Evolutionary conservation across 1,139 yeast species (phyloP).

Genomic region (Saccharomycopsis crataegensis): DNA sequence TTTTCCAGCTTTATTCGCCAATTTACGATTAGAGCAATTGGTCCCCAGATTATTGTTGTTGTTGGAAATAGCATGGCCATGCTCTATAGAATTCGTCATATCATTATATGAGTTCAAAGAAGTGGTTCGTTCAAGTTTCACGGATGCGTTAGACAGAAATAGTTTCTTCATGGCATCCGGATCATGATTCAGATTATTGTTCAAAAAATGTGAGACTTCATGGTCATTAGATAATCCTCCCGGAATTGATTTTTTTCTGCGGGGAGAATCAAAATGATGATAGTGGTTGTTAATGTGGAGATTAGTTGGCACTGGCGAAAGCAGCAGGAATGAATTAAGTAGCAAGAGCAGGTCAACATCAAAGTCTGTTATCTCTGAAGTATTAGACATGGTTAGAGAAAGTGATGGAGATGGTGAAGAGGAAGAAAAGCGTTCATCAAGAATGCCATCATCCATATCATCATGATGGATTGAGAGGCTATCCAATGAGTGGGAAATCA

Average conservation of each 20-base stretch:
- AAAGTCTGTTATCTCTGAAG: constrained; percentile 16
- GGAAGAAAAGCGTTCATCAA: constrained; percentile 6
- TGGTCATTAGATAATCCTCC: neutral
- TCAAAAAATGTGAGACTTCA: constrained; percentile 3
- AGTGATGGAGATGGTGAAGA: constrained; percentile 17
- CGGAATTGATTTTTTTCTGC: no score
- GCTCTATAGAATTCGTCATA: neutral
- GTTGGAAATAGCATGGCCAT: neutral
- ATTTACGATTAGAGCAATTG: no score
- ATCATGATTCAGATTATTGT: constrained; percentile 6
- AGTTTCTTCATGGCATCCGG: constrained; percentile 9
- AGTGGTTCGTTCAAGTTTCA: constrained; percentile 11
- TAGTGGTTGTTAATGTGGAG: neutral
- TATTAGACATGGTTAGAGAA: constrained; percentile 15
- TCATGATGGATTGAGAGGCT: constrained; percentile 4
- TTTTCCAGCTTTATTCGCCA: no score
- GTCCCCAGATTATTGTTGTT: neutral
- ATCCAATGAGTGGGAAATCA: constrained; percentile 4
- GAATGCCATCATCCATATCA: constrained; percentile 10
- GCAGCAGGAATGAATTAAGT: constrained; percentile 2
- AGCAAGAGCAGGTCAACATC: constrained; percentile 13
- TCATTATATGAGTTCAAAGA: constrained; percentile 9
- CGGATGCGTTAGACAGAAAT: neutral
- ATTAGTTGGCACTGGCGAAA: constrained; percentile 14
- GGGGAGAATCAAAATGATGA: no score